Percentiles rank a stretch among this genome's conserved stretches.
Evolutionary conservation across 2,329 filamentous ascomycete species (phyloP).

Genomic region (Cercospora brassicicola): DNA sequence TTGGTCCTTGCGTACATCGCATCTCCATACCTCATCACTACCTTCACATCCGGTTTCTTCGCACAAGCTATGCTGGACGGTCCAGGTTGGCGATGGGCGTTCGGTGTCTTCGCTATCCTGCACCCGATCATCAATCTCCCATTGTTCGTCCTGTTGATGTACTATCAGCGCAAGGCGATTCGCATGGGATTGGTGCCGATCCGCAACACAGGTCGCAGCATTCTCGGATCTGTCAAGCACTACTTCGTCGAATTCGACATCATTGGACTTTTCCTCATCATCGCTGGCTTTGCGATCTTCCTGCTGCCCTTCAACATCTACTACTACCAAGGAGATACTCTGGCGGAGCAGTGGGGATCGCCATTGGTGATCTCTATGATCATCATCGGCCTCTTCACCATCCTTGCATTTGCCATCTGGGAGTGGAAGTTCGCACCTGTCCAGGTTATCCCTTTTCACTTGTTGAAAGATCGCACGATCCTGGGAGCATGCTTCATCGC

Average conservation of each 20-base stretch:
- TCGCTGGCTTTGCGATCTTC: slow-evolving; percentile 61
- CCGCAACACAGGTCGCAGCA: slow-evolving; percentile 26
- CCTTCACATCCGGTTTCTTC: slow-evolving; percentile 32
- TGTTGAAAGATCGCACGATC: slow-evolving; percentile 55
- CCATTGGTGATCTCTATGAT: slow-evolving; percentile 42
- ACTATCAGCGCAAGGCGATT: slow-evolving; percentile 31
- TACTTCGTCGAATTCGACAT: slow-evolving; percentile 36
- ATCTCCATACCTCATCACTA: slow-evolving; percentile 37
- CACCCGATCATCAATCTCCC: slow-evolving; percentile 31
- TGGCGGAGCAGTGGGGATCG: slow-evolving; percentile 40
- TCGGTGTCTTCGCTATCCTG: slow-evolving; percentile 37
- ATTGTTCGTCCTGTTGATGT: slow-evolving; percentile 30
- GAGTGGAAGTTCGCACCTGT: slow-evolving; percentile 59
- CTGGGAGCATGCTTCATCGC: slow-evolving; percentile 47
- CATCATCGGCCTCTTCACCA: slow-evolving; percentile 32
- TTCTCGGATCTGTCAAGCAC: slow-evolving; percentile 26
- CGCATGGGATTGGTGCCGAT: slow-evolving; percentile 28
- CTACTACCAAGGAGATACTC: slow-evolving; percentile 31
- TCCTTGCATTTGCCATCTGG: slow-evolving; percentile 54
- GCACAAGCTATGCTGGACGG: slow-evolving; percentile 29
- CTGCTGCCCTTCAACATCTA: slow-evolving; percentile 67
- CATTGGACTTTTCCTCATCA: slow-evolving; percentile 32
- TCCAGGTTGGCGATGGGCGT: slow-evolving; percentile 36
- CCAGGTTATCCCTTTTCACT: slow-evolving; percentile 57
- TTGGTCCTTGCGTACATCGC: slow-evolving; percentile 34